Evolutionary conservation across 768 basidiomycete species (phyloP), one percentile per base, ranked within the genome.

Genomic region (Udeniomyces megalosporus): DNA sequence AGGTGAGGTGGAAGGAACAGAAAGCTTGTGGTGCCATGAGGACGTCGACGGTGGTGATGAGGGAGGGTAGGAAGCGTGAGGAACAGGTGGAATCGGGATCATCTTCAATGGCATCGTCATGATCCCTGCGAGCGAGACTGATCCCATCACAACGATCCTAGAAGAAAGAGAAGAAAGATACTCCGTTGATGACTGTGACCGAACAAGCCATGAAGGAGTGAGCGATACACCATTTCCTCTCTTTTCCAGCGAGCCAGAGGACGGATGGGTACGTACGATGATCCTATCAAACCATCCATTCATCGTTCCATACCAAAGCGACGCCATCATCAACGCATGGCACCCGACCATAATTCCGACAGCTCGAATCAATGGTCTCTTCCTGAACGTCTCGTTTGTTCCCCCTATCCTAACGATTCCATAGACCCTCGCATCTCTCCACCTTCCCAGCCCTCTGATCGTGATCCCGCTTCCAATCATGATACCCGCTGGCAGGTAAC

Each of bases 401-500:
- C 38, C 17, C 17, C 38, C 15, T 31, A 8, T 15, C 81, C 69
- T 3, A 77, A 49, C 2, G 73, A 71, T 46, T 85, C 86, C 7
- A 51, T 20, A 34, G 22, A 42, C 24, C 20, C 38, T 60, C 55
- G 46, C 61, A 7, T 11, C 55, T 26, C 50, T 64, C 91, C 86
- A 91, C 44, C 75, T 76, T 44, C 77, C 75, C 51, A 99, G 76
- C 0, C 93, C 95, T 45, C 80, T 80, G 67, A 95, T 81, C 74
- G 93, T 86, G 78, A 95, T 80, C 0, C 84, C 85, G 14, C 87
- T 79, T 42, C 88, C 86, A 59, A 95, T 79, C 3, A 96, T 71
- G 42, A 97, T 79, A 0, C 82, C 87, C 60, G 87, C 88, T 0
- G 93, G 92, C 7, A 99, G 78, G 73, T 88, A 99, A 68, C 78